Conservation (phyloP, 805 yeast genomes). For the Barnettozyma sucrosica region DNA sequence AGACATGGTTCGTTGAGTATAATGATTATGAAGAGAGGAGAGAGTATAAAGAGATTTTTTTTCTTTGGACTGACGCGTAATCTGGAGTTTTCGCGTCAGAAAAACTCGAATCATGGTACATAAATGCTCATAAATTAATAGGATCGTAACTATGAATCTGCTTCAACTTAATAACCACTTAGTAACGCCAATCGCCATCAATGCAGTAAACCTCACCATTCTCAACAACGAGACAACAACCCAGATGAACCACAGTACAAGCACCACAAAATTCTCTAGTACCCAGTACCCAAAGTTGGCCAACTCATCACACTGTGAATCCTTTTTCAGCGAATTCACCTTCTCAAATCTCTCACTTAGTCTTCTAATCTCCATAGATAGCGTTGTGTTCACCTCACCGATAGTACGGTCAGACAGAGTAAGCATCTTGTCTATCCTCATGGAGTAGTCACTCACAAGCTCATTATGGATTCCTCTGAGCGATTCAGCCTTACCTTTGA, state of each 20-base stretch:
- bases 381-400: constrained; percentile 68
- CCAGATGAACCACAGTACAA: constrained; percentile 51
- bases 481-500: constrained; percentile 19
- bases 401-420: constrained; percentile 62
- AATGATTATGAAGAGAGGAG: neutral
- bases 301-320: constrained; percentile 28
- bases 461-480: constrained; percentile 17
- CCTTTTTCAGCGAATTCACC: constrained; percentile 27
- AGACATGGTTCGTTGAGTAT: neutral
- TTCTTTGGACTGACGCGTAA: neutral
- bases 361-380: constrained; percentile 54
- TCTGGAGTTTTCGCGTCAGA: too few species aligned
- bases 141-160: neutral
- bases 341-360: constrained; percentile 44
- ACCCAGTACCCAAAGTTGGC: constrained; percentile 36
- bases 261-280: constrained; percentile 48
- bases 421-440: constrained; percentile 52
- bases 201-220: constrained; percentile 20
- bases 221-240: constrained; percentile 44
- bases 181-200: neutral
- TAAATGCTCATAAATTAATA: neutral
- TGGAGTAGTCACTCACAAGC: constrained; percentile 30
- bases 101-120: neutral
- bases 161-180: constrained; percentile 2
- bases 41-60: neutral